Evolutionary conservation across 2,329 filamentous ascomycete genomes (phyloP).

Genomic region (Phyllosticta citriasiana): DNA sequence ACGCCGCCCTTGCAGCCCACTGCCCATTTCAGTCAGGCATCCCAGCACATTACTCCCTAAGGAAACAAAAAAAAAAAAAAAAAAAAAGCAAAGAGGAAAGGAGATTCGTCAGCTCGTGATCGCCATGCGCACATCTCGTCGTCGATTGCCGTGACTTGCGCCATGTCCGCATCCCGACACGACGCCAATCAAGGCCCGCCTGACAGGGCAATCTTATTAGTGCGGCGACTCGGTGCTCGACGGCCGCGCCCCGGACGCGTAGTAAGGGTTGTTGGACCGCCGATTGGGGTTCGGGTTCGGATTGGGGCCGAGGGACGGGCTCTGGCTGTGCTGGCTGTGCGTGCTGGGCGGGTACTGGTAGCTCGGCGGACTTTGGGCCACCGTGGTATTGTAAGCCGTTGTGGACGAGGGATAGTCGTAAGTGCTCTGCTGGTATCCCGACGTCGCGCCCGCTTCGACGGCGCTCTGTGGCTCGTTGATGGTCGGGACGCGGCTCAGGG

Average conservation of each 20-base stretch:
- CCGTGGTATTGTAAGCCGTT: neutral
- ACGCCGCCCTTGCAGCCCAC: neutral
- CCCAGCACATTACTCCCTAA: neutral
- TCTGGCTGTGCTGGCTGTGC: neutral
- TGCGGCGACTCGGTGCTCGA: neutral
- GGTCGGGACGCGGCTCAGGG: neutral
- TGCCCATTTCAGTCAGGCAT: neutral
- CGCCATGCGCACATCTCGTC: neutral
- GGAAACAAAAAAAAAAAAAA: neutral
- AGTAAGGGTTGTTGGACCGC: neutral
- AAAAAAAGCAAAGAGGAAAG: neutral
- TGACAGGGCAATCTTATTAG: neutral
- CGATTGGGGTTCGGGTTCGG: neutral
- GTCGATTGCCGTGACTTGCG: neutral
- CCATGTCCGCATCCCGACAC: too few species aligned
- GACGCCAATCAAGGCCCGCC: neutral
- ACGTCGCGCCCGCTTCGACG: neutral
- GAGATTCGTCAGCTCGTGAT: slow-evolving; percentile 5
- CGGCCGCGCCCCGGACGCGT: neutral
- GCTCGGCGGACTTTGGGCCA: neutral
- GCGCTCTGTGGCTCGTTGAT: neutral
- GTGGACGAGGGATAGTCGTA: neutral
- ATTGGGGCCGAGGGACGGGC: neutral
- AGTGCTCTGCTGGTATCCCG: neutral
- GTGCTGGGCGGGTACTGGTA: neutral